Evolutionary conservation across 2,329 filamentous ascomycete species (phyloP).

Genomic region (Fusarium floridanum): DNA sequence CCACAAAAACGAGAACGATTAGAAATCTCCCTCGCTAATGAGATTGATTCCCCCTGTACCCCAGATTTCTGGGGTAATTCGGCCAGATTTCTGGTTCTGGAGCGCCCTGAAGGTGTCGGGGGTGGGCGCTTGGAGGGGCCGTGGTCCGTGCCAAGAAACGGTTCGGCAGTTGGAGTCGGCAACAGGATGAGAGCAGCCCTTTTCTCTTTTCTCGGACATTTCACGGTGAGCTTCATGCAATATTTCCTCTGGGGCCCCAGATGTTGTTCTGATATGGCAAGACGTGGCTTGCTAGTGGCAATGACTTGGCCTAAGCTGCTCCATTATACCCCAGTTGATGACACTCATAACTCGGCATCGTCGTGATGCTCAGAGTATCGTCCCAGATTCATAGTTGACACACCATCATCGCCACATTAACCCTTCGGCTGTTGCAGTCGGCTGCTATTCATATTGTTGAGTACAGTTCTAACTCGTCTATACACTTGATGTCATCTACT

Average conservation of each 20-base stretch:
- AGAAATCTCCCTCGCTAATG: constrained; percentile 19
- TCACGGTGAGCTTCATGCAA: background rate
- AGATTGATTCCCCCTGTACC: constrained; percentile 16
- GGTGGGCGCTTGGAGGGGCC: constrained; percentile 19
- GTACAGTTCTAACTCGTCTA: background rate
- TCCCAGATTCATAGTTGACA: background rate
- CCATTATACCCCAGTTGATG: constrained; percentile 3
- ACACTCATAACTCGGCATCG: background rate
- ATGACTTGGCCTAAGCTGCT: background rate
- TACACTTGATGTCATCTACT: background rate
- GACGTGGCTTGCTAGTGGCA: constrained; percentile 8
- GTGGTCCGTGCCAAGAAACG: constrained; percentile 39
- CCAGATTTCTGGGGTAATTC: constrained; percentile 36
- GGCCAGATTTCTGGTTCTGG: constrained; percentile 8
- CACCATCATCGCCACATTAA: background rate
- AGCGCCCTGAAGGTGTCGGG: constrained; percentile 17
- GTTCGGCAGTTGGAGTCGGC: constrained; percentile 46
- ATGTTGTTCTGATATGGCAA: background rate
- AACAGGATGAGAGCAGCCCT: constrained; percentile 15
- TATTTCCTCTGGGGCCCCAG: background rate
- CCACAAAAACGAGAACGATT: constrained; percentile 29
- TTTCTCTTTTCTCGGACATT: constrained; percentile 4
- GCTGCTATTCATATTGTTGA: constrained; percentile 7
- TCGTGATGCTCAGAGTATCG: background rate
- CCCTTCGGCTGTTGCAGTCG: constrained; percentile 31